Base-by-base conservation (phyloP, 208 protist species). In the Spongospora subterranea region DNA sequence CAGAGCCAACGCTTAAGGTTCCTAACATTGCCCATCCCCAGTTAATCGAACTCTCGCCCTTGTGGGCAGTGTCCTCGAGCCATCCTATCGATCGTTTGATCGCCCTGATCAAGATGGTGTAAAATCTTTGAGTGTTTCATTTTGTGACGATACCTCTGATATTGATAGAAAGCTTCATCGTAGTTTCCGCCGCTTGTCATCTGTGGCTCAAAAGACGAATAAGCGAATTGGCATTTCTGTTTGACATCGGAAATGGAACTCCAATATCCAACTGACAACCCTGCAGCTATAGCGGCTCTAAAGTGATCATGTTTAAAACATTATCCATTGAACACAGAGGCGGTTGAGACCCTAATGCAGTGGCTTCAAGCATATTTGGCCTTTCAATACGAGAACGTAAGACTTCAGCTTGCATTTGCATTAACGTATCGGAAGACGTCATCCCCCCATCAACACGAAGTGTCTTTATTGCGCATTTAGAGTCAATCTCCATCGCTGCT, bases 371-470 rank as follows among this genome's bases (percentile, higher is more conserved):
- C 32, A 90, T 91, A 50, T 43, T 50, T 0, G 90, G 54, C 35
- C 91, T 41, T 0, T 41, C 0, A 29, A 93, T 77, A 24, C n/a
- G 24, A 41, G 65, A 71, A 1, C 76, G 88, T n/a, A 93, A 60
- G 0, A 97, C 66, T 89, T 98, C 96, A 0, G 97, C 89, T 95
- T 99, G 98, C 88, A 98, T 96, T 91, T 99, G 97, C 88, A 99
- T 94, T 24, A 99, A 88, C 32, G 98, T 90, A 43, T 95, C 89
- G 92, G 96, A 98, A 32, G 93, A 91, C 0, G 96, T 96, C 41
- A 99, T 95, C 35, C 98, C 98, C 45, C 98, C 98, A 92, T 99
- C 98, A 0, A 99, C 98, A 64, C 96, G 94, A 17, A 99, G 92
- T 24, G 91, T 65, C 11, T 53, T 82, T 13, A 98, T 77, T 50